Evolutionary conservation across 1,284 basidiomycete genomes (phyloP).

Genomic region (Austroboletus novae-zelandiae): DNA sequence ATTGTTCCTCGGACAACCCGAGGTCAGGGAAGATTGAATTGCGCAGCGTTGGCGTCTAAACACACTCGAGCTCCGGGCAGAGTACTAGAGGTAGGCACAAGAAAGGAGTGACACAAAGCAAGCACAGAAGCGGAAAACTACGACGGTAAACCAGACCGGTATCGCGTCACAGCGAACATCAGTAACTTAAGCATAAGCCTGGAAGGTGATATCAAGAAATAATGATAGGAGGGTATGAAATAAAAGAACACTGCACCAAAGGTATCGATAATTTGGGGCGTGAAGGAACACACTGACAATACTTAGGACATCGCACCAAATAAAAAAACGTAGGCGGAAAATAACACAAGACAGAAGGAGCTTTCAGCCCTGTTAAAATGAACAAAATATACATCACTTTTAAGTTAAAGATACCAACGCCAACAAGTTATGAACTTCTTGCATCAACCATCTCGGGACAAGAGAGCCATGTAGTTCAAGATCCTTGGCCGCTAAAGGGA

Average conservation of each 20-base stretch:
- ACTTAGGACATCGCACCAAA: conserved; percentile 2
- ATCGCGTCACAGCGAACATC: not conserved
- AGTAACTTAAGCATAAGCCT: not conserved
- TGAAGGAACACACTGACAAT: conserved; percentile 1
- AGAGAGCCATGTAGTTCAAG: not conserved
- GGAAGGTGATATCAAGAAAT: not conserved
- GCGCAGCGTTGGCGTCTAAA: not conserved
- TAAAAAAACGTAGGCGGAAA: not conserved
- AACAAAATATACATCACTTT: conserved; percentile 19
- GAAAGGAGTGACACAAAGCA: not conserved
- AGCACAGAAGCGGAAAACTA: not conserved
- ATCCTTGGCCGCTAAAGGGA: conserved; percentile 5
- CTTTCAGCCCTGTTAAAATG: conserved; percentile 6
- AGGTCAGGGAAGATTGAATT: too few species aligned
- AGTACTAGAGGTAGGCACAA: not conserved
- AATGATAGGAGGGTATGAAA: conserved; percentile 19
- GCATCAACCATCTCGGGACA: not conserved
- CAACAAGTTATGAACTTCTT: not conserved
- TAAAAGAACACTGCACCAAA: conserved; percentile 9
- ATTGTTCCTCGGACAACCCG: too few species aligned
- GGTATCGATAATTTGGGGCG: conserved; percentile 18
- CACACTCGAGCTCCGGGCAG: conserved; percentile 19
- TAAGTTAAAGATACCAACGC: not conserved
- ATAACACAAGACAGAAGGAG: not conserved
- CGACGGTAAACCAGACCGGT: not conserved